These are phyloP conservation scores for Rutstroemia sp. DNA, from an alignment of 2,329 filamentous ascomycete genomes.

Conservation along the genomic window DNA sequence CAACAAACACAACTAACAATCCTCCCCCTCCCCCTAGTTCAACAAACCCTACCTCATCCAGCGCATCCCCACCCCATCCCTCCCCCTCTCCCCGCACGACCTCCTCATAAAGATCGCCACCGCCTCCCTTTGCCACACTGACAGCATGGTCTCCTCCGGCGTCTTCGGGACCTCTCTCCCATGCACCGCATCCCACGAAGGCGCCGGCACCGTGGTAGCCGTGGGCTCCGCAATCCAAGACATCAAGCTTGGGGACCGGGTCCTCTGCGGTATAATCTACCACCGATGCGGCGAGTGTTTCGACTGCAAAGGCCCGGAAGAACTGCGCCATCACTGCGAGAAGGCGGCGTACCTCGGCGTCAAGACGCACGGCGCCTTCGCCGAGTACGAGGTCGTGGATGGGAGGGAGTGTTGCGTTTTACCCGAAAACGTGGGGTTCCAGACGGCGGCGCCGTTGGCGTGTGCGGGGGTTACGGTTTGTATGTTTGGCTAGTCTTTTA, in stretches of 20 bases:
- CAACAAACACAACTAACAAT: background rate
- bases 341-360: constrained; percentile 42
- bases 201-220: constrained; percentile 26
- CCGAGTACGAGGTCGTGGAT: constrained; percentile 48
- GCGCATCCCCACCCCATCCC: constrained; percentile 39
- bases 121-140: constrained; percentile 56
- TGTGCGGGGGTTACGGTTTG: constrained; percentile 41
- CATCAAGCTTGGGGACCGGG: constrained; percentile 31
- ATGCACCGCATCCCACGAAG: constrained; percentile 39
- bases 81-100: constrained; percentile 38
- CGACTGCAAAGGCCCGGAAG: constrained; percentile 43
- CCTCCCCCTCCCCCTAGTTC: constrained; percentile 29
- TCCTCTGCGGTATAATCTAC: constrained; percentile 48
- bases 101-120: constrained; percentile 50
- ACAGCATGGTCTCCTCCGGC: constrained; percentile 46
- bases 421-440: constrained; percentile 41
- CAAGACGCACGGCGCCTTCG: constrained; percentile 45
- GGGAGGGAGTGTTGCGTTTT: constrained; percentile 37
- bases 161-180: constrained; percentile 42
- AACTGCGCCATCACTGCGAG: constrained; percentile 45
- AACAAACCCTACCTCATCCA: constrained; percentile 48
- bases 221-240: constrained; percentile 27
- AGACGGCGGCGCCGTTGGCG: constrained; percentile 47
- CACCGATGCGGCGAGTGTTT: constrained; percentile 45
- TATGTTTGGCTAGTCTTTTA: background rate